Percentiles rank a stretch among this genome's conserved stretches.
phyloP scores from a whole-genome alignment of 2,329 filamentous ascomycete genomes.

The Exophiala sp. region DNA sequence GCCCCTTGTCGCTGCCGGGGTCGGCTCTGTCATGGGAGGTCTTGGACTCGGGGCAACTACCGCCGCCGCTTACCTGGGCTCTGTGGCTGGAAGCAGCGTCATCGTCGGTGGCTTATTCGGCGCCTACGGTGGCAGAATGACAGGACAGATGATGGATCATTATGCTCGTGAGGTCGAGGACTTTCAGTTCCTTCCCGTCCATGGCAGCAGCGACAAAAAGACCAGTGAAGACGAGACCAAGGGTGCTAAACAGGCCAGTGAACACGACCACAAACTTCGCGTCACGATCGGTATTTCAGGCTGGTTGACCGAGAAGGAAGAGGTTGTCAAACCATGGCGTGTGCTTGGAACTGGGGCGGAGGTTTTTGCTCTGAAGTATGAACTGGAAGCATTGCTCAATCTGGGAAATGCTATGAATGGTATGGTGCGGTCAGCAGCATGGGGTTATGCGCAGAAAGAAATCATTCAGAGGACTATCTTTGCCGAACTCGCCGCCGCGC shows the following conservation, averaged over 20 bases:
- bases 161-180: conserved; percentile 82
- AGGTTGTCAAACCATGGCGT: conserved; percentile 72
- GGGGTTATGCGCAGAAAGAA: conserved; percentile 66
- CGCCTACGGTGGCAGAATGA: conserved; percentile 80
- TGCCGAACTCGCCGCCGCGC: conserved; percentile 59
- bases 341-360: conserved; percentile 68
- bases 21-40: conserved; percentile 73
- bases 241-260: conserved; percentile 37
- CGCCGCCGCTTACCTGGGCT: conserved; percentile 71
- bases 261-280: conserved; percentile 59
- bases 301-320: conserved; percentile 67
- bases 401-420: conserved; percentile 72
- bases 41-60: conserved; percentile 67
- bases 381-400: conserved; percentile 68
- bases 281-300: conserved; percentile 79
- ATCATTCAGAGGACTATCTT: conserved; percentile 68
- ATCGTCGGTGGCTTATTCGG: conserved; percentile 82
- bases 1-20: conserved; percentile 68
- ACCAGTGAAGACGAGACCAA: conserved; percentile 41
- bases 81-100: conserved; percentile 70
- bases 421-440: conserved; percentile 74
- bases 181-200: conserved; percentile 75
- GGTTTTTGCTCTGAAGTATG: conserved; percentile 77
- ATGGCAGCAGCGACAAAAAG: conserved; percentile 42
- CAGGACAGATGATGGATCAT: conserved; percentile 78